Percentiles rank a stretch among this genome's conserved stretches.
These are phyloP conservation scores for Acarospora socialis DNA, from an alignment of 2,329 filamentous ascomycete genomes.

Conservation along the genomic window DNA sequence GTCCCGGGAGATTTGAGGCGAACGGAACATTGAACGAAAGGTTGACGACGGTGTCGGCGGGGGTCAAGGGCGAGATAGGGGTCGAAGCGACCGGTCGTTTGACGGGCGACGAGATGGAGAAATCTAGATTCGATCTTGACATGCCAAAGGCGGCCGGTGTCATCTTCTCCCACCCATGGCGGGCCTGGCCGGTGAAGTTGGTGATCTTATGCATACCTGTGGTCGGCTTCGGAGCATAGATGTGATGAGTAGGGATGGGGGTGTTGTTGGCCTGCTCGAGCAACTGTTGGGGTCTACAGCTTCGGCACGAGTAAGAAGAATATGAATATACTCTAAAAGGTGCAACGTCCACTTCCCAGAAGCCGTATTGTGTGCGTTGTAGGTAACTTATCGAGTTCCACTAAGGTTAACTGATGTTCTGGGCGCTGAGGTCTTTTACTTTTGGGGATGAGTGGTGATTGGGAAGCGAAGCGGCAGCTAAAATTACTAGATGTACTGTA, in stretches of 20 bases:
- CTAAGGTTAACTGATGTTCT: no score
- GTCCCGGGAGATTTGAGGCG: conserved; percentile 78
- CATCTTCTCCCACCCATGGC: conserved; percentile 56
- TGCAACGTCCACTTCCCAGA: no score
- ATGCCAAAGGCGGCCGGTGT: conserved; percentile 49
- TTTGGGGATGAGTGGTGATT: no score
- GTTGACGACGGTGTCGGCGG: conserved; percentile 66
- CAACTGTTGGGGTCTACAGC: conserved; percentile 14
- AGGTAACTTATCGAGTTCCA: no score
- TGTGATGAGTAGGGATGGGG: no score
- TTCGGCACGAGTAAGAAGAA: background rate
- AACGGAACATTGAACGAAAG: conserved; percentile 97
- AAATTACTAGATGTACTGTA: no score
- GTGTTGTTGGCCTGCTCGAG: conserved; percentile 12
- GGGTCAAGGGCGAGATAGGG: conserved; percentile 51
- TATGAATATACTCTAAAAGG: no score
- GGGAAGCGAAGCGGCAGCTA: no score
- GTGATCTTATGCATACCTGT: conserved; percentile 49
- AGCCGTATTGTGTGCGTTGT: no score
- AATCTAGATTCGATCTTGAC: conserved; percentile 40
- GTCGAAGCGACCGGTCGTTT: conserved; percentile 38
- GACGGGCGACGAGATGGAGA: conserved; percentile 35
- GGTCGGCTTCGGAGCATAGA: background rate
- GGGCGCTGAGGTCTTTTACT: no score
- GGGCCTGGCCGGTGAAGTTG: conserved; percentile 51